A percentile compares a stretch with the other conserved stretches of the same genome.
Evolutionary conservation across 805 yeast species (phyloP).

Genomic region (Saccharomycopsis amapae): DNA sequence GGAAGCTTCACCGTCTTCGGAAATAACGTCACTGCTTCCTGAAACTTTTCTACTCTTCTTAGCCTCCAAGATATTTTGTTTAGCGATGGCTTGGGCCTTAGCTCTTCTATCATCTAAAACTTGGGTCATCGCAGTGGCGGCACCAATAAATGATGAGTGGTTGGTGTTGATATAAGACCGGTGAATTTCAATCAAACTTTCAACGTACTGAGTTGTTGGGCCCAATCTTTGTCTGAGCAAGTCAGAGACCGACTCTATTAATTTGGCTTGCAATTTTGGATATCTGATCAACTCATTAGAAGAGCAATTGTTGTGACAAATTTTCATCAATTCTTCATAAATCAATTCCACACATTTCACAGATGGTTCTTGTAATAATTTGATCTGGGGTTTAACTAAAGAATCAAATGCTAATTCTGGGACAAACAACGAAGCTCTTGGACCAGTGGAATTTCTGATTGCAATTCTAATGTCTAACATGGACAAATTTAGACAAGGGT

Average conservation of each 20-base stretch:
- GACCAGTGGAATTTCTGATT: conserved; percentile 93
- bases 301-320: conserved; percentile 29
- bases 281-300: conserved; percentile 65
- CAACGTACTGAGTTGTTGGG: conserved; percentile 82
- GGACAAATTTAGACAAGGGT: conserved; percentile 94
- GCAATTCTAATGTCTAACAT: conserved; percentile 95
- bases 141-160: conserved; percentile 92
- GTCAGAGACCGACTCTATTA: conserved; percentile 71
- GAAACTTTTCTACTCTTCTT: not conserved
- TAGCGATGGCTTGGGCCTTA: conserved; percentile 6
- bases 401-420: conserved; percentile 98
- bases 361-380: conserved; percentile 90
- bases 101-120: conserved; percentile 74
- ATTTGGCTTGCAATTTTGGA: conserved; percentile 83
- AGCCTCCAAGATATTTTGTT: not conserved
- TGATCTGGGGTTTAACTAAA: conserved; percentile 86
- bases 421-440: conserved; percentile 91
- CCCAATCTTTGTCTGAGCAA: conserved; percentile 69
- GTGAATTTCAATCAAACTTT: conserved; percentile 78
- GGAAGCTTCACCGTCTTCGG: not conserved
- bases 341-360: conserved; percentile 81
- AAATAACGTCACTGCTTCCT: not conserved
- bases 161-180: conserved; percentile 95
- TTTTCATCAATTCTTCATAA: conserved; percentile 91
- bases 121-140: conserved; percentile 89